A percentile compares a stretch with the other conserved stretches of the same genome.
These are phyloP conservation scores for Conticribra weissflogii DNA, from an alignment of 108 stramenopile genomes.

Conservation along the genomic window DNA sequence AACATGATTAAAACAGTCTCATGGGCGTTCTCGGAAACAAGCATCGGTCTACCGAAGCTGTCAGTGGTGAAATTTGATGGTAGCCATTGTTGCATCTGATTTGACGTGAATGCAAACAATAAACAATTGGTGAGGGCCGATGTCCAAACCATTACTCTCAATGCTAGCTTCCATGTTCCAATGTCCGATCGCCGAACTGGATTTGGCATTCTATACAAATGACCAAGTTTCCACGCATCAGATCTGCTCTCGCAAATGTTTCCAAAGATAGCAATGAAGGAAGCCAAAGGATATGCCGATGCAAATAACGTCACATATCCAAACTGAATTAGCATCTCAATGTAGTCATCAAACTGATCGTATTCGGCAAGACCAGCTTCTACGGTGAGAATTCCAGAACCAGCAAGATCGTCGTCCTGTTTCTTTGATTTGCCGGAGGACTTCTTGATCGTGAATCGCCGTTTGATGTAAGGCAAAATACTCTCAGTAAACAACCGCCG, in stretches of 20 bases:
- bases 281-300: conserved; percentile 78
- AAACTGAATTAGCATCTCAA: conserved; percentile 86
- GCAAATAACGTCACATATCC: conserved; percentile 89
- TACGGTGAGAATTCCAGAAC: conserved; percentile 4
- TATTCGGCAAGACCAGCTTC: conserved; percentile 64
- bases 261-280: conserved; percentile 65
- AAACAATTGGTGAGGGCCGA: conserved; percentile 82
- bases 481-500: conserved; percentile 58
- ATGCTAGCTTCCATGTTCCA: conserved; percentile 74
- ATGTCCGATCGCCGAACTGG: conserved; percentile 36
- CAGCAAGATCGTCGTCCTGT: conserved; percentile 14
- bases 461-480: conserved; percentile 48
- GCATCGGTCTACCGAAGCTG: conserved; percentile 36
- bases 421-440: background rate
- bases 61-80: conserved; percentile 64
- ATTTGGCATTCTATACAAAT: conserved; percentile 55
- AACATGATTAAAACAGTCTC: conserved; percentile 77
- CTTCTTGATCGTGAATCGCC: conserved; percentile 11
- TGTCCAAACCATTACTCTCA: conserved; percentile 62
- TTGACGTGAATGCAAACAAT: conserved; percentile 73
- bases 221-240: conserved; percentile 71
- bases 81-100: conserved; percentile 77
- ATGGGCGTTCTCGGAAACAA: conserved; percentile 65
- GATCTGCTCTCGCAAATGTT: conserved; percentile 69
- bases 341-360: conserved; percentile 86